phyloP scores from a whole-genome alignment of 1,284 basidiomycete genomes.

The Microstroma glucosiphilum region DNA sequence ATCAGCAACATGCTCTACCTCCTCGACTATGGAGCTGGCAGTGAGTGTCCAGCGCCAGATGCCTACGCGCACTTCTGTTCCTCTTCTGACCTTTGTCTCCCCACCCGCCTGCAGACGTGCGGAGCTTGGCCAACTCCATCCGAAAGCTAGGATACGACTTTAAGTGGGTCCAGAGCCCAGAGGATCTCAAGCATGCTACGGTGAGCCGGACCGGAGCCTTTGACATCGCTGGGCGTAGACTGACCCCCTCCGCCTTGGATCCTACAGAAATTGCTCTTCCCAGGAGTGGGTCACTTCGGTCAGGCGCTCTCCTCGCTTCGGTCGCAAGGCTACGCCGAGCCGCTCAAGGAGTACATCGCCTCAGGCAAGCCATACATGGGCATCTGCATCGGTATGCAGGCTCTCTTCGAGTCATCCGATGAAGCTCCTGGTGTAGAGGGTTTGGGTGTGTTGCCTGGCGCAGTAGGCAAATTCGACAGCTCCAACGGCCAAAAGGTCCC shows the following conservation, averaged over 20 bases:
- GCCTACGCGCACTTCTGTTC: not conserved
- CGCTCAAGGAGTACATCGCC: constrained; percentile 73
- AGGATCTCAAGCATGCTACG: constrained; percentile 80
- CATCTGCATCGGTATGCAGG: constrained; percentile 74
- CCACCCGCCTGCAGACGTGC: constrained; percentile 29
- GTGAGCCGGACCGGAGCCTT: constrained; percentile 58
- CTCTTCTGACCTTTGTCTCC: not conserved
- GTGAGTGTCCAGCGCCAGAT: constrained; percentile 19
- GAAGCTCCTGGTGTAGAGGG: constrained; percentile 40
- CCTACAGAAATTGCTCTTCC: constrained; percentile 82
- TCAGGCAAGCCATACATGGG: constrained; percentile 80
- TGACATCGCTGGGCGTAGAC: not conserved
- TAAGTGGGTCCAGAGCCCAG: constrained; percentile 77
- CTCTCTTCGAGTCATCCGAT: constrained; percentile 74
- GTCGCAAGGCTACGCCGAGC: constrained; percentile 69
- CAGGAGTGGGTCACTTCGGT: constrained; percentile 93
- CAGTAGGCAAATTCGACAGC: constrained; percentile 43
- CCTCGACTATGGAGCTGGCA: constrained; percentile 49
- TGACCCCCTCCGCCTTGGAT: not conserved
- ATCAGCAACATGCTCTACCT: constrained; percentile 40
- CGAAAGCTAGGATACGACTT: constrained; percentile 78
- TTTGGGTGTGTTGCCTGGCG: constrained; percentile 44
- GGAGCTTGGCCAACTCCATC: constrained; percentile 78
- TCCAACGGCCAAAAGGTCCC: constrained; percentile 70
- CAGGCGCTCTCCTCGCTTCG: constrained; percentile 75